Evolutionary conservation across 2,329 filamentous ascomycete species (phyloP), one percentile per base, ranked within the genome.

Genomic region (Fusarium caatingaense): DNA sequence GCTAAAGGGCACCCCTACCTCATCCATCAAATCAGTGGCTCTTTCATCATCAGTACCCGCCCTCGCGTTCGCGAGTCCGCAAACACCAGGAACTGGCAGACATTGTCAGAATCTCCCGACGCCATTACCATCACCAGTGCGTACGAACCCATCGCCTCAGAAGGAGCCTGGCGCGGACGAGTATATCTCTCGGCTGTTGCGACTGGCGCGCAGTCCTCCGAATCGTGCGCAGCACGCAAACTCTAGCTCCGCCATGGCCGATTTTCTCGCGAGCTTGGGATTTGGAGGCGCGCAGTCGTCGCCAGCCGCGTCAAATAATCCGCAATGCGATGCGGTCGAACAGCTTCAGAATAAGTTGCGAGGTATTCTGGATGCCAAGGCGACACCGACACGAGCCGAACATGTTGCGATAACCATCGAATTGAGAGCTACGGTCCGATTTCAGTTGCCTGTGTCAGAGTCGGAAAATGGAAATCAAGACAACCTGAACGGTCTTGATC

Each of bases 271-370:
- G 51, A 79, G 78, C 71, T 78, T 81, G 70, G 75, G 76, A 48
- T 72, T 82, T 45, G 73, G 71, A 47, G 72, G 68, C 44, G 61
- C 66, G 49, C 72, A 76, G 32, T 60, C 68, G 30, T 60, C 68
- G 13, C 40, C 68, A 10, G 65, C 71, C n/a, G 60, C 66, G 21
- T 66, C 73, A 23, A 68, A 65, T 28, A 65, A 74, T 28, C 60
- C 65, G 42, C 65, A 74, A 34, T 82, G 79, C 72, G 66, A 68
- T 37, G 80, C 79, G 18, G 60, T 79, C 46, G 81, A 84, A 20
- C 84, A 88, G 28, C 76, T 89, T 9, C 81, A 84, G 66, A 69
- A 71, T 23, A 81, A 82, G n/a, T 76, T 89, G 25, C 79, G 79
- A 40, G 72, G 75, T 10, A 64, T 81, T 1, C 74, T 88, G 47